phyloP scores from a whole-genome alignment of 73 alveolate species.

The Stentor roeselii region DNA sequence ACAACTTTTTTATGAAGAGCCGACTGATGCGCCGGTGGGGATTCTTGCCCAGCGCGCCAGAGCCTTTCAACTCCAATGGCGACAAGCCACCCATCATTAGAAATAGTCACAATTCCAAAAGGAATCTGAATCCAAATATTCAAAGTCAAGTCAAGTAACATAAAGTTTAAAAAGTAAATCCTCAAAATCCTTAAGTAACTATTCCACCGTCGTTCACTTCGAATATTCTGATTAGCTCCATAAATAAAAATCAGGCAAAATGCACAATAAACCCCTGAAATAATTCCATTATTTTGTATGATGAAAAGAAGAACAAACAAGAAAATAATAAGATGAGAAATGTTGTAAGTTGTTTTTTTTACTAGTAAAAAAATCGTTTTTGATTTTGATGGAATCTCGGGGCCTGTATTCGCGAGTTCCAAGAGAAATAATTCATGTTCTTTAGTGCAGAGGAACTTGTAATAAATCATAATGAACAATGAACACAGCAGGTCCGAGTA shows the following conservation, averaged over 20 bases:
- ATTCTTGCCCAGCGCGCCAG: conserved; percentile 1
- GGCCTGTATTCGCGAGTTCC: neutral
- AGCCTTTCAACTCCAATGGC: neutral
- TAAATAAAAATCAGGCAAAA: conserved; percentile 18
- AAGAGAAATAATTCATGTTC: conserved; percentile 8
- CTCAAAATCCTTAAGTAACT: neutral
- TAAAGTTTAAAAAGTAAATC: conserved; percentile 9
- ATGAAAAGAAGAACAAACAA: neutral
- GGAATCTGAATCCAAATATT: neutral
- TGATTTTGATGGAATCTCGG: neutral
- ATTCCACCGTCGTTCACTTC: neutral
- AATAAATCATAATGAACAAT: neutral
- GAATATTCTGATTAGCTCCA: neutral
- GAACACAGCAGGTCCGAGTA: neutral
- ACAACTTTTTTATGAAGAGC: neutral
- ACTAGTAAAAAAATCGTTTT: neutral
- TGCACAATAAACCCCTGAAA: conserved; percentile 15
- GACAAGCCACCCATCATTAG: neutral
- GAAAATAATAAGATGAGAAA: neutral
- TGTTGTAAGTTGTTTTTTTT: neutral
- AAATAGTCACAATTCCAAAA: neutral
- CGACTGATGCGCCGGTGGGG: neutral
- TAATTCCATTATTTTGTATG: neutral
- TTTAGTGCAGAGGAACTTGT: neutral
- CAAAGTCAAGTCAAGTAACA: neutral